These are phyloP conservation scores for Trichosporon inkin DNA, from an alignment of 1,284 basidiomycete species.

Conservation along the genomic window DNA sequence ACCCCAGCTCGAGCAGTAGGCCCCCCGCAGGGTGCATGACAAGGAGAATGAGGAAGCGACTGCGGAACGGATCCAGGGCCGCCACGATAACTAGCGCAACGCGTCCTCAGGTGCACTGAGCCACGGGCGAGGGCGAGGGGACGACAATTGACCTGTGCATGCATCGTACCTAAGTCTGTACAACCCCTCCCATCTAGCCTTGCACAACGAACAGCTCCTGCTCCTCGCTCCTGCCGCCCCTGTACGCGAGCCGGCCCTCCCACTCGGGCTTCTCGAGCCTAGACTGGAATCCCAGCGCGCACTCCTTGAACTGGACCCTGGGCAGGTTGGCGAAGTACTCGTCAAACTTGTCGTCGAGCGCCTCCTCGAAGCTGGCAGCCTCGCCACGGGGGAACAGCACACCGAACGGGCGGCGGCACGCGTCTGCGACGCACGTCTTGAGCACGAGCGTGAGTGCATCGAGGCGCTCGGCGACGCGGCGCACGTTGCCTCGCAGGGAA, in stretches of 20 bases:
- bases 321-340: slow-evolving; percentile 33
- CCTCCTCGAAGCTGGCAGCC: slow-evolving; percentile 22
- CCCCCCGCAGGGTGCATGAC: too few species aligned
- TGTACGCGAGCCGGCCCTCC: slow-evolving; percentile 6
- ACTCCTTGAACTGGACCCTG: slow-evolving; percentile 31
- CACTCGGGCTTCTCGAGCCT: slow-evolving; percentile 31
- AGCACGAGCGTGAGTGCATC: slow-evolving; percentile 42
- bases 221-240: background rate
- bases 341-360: slow-evolving; percentile 27
- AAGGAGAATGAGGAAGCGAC: too few species aligned
- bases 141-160: too few species aligned
- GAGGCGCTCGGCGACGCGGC: slow-evolving; percentile 24
- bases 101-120: too few species aligned
- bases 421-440: slow-evolving; percentile 37
- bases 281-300: slow-evolving; percentile 29
- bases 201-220: background rate
- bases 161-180: too few species aligned
- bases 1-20: too few species aligned
- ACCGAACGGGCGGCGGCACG: slow-evolving; percentile 33
- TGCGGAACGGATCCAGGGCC: too few species aligned
- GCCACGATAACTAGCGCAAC: too few species aligned
- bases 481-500: too few species aligned
- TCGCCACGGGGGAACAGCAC: slow-evolving; percentile 29
- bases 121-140: too few species aligned
- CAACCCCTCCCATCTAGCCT: too few species aligned